Percentiles rank a stretch among this genome's conserved stretches.
phyloP scores from a whole-genome alignment of 2,329 filamentous ascomycete genomes.

The Calonectria leucothoes region DNA sequence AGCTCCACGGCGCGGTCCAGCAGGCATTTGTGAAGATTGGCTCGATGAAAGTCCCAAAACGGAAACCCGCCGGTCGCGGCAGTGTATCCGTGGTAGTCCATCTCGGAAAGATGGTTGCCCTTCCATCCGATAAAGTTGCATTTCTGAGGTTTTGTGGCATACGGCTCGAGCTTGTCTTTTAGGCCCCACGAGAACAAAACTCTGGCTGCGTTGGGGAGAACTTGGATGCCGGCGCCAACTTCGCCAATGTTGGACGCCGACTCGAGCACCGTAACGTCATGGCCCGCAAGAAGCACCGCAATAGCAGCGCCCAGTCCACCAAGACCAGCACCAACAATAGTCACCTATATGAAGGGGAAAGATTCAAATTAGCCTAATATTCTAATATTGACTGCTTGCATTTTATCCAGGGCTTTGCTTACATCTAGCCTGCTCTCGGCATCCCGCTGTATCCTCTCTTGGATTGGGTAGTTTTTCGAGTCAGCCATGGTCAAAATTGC shows the following conservation, averaged over 20 bases:
- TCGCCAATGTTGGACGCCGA: constrained; percentile 37
- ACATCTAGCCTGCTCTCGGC: constrained; percentile 27
- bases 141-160: constrained; percentile 37
- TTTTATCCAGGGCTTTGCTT: background rate
- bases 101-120: constrained; percentile 37
- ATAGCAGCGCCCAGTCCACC: constrained; percentile 42
- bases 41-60: constrained; percentile 62
- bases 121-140: constrained; percentile 43
- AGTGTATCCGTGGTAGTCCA: constrained; percentile 37
- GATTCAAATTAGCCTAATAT: background rate
- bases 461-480: constrained; percentile 10
- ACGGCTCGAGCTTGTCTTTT: constrained; percentile 27
- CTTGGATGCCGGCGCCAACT: constrained; percentile 42
- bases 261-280: constrained; percentile 41
- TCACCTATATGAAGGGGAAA: constrained; percentile 11
- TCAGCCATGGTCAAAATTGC: constrained; percentile 10
- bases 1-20: constrained; percentile 52
- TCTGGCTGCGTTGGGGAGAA: constrained; percentile 38
- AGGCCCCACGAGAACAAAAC: constrained; percentile 40
- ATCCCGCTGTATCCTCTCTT: constrained; percentile 26
- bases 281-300: constrained; percentile 36
- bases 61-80: constrained; percentile 43
- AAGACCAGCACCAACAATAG: constrained; percentile 41
- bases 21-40: constrained; percentile 58
- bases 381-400: background rate